These are phyloP conservation scores for Maudiozyma saulgeensis DNA, from an alignment of 805 yeast species.

Conservation along the genomic window DNA sequence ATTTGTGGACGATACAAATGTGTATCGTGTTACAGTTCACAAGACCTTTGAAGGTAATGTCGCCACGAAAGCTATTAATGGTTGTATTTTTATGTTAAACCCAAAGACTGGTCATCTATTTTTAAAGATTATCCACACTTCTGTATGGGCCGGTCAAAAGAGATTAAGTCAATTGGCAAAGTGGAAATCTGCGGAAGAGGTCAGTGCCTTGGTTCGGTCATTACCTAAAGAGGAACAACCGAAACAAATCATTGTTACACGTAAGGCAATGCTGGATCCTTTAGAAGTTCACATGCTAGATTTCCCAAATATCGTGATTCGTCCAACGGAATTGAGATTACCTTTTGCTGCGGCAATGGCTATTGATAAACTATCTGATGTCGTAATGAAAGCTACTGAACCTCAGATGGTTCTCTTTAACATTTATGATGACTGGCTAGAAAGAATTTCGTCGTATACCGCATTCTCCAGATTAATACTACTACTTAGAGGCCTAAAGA, in stretches of 20 bases:
- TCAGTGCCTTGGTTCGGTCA: conserved; percentile 80
- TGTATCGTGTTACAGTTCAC: conserved; percentile 85
- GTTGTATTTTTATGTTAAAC: conserved; percentile 81
- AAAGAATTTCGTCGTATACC: conserved; percentile 73
- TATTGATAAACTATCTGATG: conserved; percentile 67
- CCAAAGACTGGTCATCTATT: conserved; percentile 88
- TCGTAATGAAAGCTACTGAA: conserved; percentile 78
- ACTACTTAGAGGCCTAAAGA: conserved; percentile 71
- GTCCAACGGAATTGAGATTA: conserved; percentile 79
- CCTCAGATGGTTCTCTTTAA: conserved; percentile 89
- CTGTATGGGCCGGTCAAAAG: conserved; percentile 96
- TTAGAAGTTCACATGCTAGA: conserved; percentile 94
- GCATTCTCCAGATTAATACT: conserved; percentile 85
- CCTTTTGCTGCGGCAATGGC: conserved; percentile 85
- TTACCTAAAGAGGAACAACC: conserved; percentile 93
- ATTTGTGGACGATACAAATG: conserved; percentile 89
- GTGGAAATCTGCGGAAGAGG: conserved; percentile 98
- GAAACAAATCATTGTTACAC: conserved; percentile 77
- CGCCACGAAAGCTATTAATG: conserved; percentile 87
- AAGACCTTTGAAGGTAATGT: conserved; percentile 87
- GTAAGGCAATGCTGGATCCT: conserved; percentile 90
- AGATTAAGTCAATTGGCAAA: conserved; percentile 87
- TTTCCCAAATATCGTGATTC: conserved; percentile 81
- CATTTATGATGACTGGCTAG: conserved; percentile 90
- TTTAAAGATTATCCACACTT: conserved; percentile 81